These are phyloP conservation scores for Candida sp. DNA, from an alignment of 1,139 yeast genomes.

Conservation along the genomic window DNA sequence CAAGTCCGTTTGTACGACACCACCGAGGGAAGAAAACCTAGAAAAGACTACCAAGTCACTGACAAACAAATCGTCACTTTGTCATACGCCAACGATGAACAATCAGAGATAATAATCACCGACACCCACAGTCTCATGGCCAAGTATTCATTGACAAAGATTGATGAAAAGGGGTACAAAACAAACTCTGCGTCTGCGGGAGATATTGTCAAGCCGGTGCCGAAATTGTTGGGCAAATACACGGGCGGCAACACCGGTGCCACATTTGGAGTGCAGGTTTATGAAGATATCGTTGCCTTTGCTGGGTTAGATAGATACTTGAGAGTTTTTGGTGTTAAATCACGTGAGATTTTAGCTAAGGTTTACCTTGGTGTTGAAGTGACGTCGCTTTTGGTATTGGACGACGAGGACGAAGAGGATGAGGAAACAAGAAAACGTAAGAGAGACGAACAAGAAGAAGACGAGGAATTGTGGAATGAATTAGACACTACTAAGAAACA, in stretches of 20 bases:
- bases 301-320: slow-evolving; percentile 92
- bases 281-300: slow-evolving; percentile 41
- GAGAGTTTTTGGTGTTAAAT: slow-evolving; percentile 67
- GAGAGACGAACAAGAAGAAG: slow-evolving; percentile 31
- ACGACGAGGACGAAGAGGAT: slow-evolving; percentile 43
- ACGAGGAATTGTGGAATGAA: slow-evolving; percentile 44
- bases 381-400: slow-evolving; percentile 57
- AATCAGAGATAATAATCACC: slow-evolving; percentile 52
- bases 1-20: slow-evolving; percentile 69
- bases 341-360: slow-evolving; percentile 67
- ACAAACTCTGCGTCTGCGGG: slow-evolving; percentile 52
- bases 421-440: slow-evolving; percentile 22
- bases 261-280: slow-evolving; percentile 32
- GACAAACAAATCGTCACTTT: slow-evolving; percentile 51
- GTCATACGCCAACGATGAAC: slow-evolving; percentile 33
- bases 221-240: slow-evolving; percentile 45
- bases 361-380: slow-evolving; percentile 79
- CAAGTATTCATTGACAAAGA: slow-evolving; percentile 47
- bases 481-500: slow-evolving; percentile 28
- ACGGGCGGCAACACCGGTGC: slow-evolving; percentile 54
- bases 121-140: slow-evolving; percentile 62
- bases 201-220: slow-evolving; percentile 38
- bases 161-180: slow-evolving; percentile 40
- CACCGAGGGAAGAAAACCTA: slow-evolving; percentile 61
- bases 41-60: slow-evolving; percentile 49